Conservation (phyloP, 768 basidiomycete genomes). For the Suillus placidus region DNA sequence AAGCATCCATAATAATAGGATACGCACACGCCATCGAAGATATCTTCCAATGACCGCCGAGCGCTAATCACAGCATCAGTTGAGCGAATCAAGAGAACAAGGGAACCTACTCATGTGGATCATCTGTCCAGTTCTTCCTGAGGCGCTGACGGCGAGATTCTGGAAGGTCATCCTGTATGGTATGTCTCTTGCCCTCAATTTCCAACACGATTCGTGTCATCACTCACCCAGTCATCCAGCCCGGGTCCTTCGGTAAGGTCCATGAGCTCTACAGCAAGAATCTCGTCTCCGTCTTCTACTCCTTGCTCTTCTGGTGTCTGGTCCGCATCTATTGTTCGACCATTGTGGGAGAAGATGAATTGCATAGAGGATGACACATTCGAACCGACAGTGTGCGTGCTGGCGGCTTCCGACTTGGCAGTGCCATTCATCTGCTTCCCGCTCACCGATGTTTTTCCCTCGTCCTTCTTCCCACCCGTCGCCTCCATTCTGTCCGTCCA, state of each 20-base stretch:
- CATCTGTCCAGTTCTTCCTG: conserved; percentile 80
- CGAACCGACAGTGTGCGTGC: conserved; percentile 44
- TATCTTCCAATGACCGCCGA: conserved; percentile 73
- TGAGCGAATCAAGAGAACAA: conserved; percentile 1
- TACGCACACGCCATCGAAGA: conserved; percentile 84
- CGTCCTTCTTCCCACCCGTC: conserved; percentile 48
- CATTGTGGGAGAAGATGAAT: conserved; percentile 86
- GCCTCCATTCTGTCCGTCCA: conserved; percentile 91
- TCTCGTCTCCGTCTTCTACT: conserved; percentile 88
- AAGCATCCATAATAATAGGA: conserved; percentile 9
- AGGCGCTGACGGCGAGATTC: conserved; percentile 69
- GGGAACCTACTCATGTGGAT: conserved; percentile 67
- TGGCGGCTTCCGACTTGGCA: conserved; percentile 54
- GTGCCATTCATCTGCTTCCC: conserved; percentile 48
- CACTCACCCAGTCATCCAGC: conserved; percentile 63
- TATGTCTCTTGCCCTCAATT: conserved; percentile 9
- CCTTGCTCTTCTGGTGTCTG: conserved; percentile 86
- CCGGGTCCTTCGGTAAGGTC: conserved; percentile 76
- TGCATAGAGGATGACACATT: conserved; percentile 55
- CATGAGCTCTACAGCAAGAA: conserved; percentile 88
- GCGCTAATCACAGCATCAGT: conserved; percentile 49
- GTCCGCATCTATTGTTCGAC: conserved; percentile 75
- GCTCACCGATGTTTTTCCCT: conserved; percentile 32
- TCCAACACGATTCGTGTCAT: background rate
- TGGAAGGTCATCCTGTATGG: conserved; percentile 60